Conservation (phyloP, 2,329 filamentous ascomycete genomes). For the Tolypocladium tundrense region DNA sequence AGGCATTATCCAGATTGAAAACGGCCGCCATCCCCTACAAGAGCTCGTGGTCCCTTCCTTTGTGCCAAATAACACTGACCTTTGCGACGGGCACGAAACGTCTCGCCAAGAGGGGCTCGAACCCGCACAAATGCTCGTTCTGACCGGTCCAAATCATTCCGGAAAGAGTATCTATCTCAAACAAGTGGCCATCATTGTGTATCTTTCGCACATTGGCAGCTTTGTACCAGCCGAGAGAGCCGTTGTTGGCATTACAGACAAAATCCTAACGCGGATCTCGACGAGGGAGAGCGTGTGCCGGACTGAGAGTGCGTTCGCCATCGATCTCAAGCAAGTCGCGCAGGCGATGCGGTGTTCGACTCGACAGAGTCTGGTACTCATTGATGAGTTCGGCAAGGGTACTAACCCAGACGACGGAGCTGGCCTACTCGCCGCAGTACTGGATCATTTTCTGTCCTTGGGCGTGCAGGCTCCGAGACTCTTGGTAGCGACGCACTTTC, state of each 20-base stretch:
- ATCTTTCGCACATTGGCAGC: conserved; percentile 85
- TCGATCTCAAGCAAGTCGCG: conserved; percentile 79
- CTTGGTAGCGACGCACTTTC: conserved; percentile 52
- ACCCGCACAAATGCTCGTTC: conserved; percentile 52
- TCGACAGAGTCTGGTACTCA: conserved; percentile 66
- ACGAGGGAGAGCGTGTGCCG: conserved; percentile 55
- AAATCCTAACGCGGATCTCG: conserved; percentile 77
- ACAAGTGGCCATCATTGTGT: conserved; percentile 82
- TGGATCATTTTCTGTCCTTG: conserved; percentile 44
- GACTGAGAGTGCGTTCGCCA: conserved; percentile 54
- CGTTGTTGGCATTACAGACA: conserved; percentile 79
- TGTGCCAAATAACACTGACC: conserved; percentile 69
- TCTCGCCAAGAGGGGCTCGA: not conserved
- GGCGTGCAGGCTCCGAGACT: conserved; percentile 41
- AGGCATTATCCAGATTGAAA: conserved; percentile 63
- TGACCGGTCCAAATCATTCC: conserved; percentile 94
- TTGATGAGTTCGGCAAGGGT: conserved; percentile 80
- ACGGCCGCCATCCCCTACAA: conserved; percentile 80
- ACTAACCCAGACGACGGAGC: conserved; percentile 48
- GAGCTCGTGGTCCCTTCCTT: conserved; percentile 73
- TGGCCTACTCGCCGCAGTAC: conserved; percentile 45
- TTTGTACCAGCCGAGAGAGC: conserved; percentile 77
- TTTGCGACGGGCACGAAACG: conserved; percentile 48
- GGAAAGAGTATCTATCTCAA: conserved; percentile 96
- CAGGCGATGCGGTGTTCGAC: conserved; percentile 68